Base-by-base conservation (phyloP, 1,139 yeast genomes). In the Hyphopichia khmerensis region DNA sequence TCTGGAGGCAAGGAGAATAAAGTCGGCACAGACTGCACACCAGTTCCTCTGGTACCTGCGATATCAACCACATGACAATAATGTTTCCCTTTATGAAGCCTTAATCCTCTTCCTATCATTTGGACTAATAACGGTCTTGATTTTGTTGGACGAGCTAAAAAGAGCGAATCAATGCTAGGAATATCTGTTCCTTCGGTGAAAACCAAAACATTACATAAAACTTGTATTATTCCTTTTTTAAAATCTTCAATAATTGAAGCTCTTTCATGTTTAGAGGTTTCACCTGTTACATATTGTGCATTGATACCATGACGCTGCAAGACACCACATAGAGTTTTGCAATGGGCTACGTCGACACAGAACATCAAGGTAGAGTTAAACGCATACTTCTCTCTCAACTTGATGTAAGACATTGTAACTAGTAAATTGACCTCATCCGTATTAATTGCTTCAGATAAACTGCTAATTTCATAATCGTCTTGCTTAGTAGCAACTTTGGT, bases 141-240 rank as follows among this genome's bases (percentile, higher is more conserved):
- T 46, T 75, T 75, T 0, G 97, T 87, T 1, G 97, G 97, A 34
- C 97, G 67, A 4, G 89, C 87, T 29, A 91, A 65, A 38, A 91
- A 69, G 8, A 91, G 67, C 23, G 90, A 84, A 57, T 91, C 98
- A 44, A 91, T 86, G 49, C 84, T 84, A 2, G 98, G 98, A 18
- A 91, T 84, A 63, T 91, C 98, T 0, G 98, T 89, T 0, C 99
- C 99, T 61, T 93, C 99, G 0, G 96, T 91, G 52, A 91, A 85
- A 3, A 91, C 89, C 19, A 86, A 89, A 56, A 96, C 95, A 56
- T 93, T 93, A 62, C 95, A 78, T 24, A 91, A 64, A 0, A 93
- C 95, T 3, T 85, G 80, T 23, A 87, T 72, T 15, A 72, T 56
- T 0, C 95, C 91, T 1, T 63, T 53, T 47, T 72, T 76, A 57